Evolutionary conservation across 257 asterid genomes (phyloP).

Genomic region (Nicotiana otophora): DNA sequence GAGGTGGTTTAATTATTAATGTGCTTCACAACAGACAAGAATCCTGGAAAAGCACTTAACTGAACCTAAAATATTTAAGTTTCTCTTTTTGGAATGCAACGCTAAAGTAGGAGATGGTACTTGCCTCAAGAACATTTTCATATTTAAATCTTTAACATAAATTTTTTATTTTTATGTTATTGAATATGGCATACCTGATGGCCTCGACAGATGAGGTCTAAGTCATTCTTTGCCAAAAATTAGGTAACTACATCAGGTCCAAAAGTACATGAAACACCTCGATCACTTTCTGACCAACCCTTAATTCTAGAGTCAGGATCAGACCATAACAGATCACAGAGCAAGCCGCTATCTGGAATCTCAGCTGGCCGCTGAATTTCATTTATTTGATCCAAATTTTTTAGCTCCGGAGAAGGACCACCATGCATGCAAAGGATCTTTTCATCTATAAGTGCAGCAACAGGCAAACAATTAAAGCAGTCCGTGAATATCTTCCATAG

Average conservation of each 20-base stretch:
- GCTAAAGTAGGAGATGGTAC: neutral
- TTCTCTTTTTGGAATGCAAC: neutral
- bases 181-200: constrained; percentile 37
- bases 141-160: neutral
- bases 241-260: constrained; percentile 50
- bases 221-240: constrained; percentile 39
- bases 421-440: constrained; percentile 64
- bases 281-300: constrained; percentile 55
- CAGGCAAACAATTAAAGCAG: constrained; percentile 55
- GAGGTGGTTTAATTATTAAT: neutral
- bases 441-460: constrained; percentile 46
- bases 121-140: neutral
- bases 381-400: constrained; percentile 36
- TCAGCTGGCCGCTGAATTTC: constrained; percentile 46
- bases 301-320: constrained; percentile 39
- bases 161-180: too few relatives aligned
- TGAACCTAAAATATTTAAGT: neutral
- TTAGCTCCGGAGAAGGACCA: constrained; percentile 48
- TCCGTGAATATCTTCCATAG: constrained; percentile 60
- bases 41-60: neutral
- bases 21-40: neutral
- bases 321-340: constrained; percentile 56
- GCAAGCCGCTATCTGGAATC: constrained; percentile 46
- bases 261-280: constrained; percentile 59
- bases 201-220: constrained; percentile 58